A percentile compares a stretch with the other conserved stretches of the same genome.
Conservation (phyloP, 129 eudicot genomes). For the Tanacetum coccineum region DNA sequence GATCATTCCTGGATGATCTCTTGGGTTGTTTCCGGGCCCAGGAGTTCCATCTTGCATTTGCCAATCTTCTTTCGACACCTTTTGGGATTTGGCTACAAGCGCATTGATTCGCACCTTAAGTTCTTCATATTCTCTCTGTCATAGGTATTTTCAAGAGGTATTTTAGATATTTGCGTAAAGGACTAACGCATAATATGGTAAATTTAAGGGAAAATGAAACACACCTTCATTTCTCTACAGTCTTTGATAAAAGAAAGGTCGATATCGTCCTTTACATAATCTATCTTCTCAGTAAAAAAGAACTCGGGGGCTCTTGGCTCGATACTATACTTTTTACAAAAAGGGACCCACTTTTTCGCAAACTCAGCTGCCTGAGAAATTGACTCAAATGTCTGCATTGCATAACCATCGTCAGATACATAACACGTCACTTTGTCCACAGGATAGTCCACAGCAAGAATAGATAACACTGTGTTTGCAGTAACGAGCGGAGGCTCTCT, state of each 20-base stretch:
- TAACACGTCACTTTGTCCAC: constrained; percentile 80
- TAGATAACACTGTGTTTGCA: constrained; percentile 84
- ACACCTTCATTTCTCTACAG: constrained; percentile 85
- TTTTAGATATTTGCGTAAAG: not conserved
- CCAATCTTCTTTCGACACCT: constrained; percentile 92
- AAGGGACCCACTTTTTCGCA: constrained; percentile 73
- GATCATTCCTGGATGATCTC: constrained; percentile 95
- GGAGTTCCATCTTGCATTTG: constrained; percentile 88
- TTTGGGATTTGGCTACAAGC: constrained; percentile 68
- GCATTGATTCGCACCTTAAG: constrained; percentile 75
- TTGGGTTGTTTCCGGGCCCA: constrained; percentile 92
- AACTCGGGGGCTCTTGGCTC: constrained; percentile 97
- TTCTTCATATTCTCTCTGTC: constrained; percentile 82
- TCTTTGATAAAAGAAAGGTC: constrained; percentile 88
- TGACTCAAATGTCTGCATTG: constrained; percentile 45
- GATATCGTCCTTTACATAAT: constrained; percentile 77
- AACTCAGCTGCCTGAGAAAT: constrained; percentile 45
- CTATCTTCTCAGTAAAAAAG: constrained; percentile 82
- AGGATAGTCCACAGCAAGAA: constrained; percentile 79
- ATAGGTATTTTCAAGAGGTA: not conserved
- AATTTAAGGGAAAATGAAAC: not conserved
- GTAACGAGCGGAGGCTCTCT: constrained; percentile 81
- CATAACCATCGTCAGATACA: constrained; percentile 52
- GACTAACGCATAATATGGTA: not conserved
- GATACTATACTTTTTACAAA: constrained; percentile 71